These are phyloP conservation scores for Lecanicillium sp. DNA, from an alignment of 2,329 filamentous ascomycete genomes.

Conservation along the genomic window DNA sequence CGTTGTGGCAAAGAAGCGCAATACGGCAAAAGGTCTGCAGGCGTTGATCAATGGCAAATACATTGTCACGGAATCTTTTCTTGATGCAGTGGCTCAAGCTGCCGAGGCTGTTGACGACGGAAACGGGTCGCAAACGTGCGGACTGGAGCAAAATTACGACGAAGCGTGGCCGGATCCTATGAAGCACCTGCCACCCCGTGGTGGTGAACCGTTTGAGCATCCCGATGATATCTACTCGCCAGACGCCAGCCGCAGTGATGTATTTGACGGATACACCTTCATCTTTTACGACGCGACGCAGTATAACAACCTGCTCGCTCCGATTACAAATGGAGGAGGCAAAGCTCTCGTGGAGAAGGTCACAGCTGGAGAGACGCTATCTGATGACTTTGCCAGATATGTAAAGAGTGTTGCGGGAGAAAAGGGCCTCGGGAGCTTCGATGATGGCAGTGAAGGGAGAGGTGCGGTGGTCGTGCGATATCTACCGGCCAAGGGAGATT, in stretches of 20 bases:
- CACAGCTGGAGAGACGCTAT: conserved; percentile 54
- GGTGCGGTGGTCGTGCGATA: conserved; percentile 77
- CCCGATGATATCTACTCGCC: conserved; percentile 67
- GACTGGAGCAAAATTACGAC: conserved; percentile 75
- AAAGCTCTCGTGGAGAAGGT: conserved; percentile 69
- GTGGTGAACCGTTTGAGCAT: conserved; percentile 67
- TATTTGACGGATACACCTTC: conserved; percentile 86
- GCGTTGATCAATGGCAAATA: conserved; percentile 75
- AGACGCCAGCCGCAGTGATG: conserved; percentile 54
- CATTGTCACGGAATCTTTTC: conserved; percentile 68
- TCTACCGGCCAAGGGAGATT: conserved; percentile 49
- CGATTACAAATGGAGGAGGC: conserved; percentile 73
- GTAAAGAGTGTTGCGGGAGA: conserved; percentile 70
- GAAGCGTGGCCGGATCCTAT: conserved; percentile 69
- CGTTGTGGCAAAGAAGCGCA: conserved; percentile 82
- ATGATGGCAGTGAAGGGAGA: conserved; percentile 56
- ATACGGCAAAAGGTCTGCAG: conserved; percentile 80
- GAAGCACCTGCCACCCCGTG: conserved; percentile 65
- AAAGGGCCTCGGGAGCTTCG: conserved; percentile 61
- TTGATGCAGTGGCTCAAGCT: conserved; percentile 64
- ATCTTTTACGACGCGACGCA: conserved; percentile 76
- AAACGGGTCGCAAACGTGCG: conserved; percentile 44
- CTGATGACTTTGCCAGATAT: conserved; percentile 71
- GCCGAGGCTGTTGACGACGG: conserved; percentile 42
- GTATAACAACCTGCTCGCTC: conserved; percentile 66